Evolutionary conservation across 2,329 filamentous ascomycete species (phyloP), one percentile per base, ranked within the genome.

Genomic region (Paramyrothecium sp.): DNA sequence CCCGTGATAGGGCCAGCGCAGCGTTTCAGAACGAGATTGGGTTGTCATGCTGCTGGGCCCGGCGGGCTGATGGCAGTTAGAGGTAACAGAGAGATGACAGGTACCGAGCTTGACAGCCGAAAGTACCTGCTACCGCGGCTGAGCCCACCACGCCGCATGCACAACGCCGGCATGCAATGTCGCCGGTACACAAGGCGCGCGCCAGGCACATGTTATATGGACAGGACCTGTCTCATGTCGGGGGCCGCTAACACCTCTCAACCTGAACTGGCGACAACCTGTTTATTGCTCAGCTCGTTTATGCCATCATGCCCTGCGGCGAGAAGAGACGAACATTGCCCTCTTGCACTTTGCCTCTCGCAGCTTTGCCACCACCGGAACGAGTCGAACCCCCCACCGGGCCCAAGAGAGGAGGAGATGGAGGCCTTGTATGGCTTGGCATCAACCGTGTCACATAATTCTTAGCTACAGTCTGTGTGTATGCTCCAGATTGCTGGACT

Each of bases 21-120:
- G 59, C 65, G 67, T 69, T 69, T 69, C 67, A 67, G 63, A 53
- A 54, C 48, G 58, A 67, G 60, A 63, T 63, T 63, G 60, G 59
- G 58, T 60, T 61, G 59, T 60, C 60, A 63, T 66, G 64, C 63
- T 63, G 38, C n/a, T 19, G 38, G 38, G 38, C n/a, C 38, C 38
- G n/a, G 38, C 38, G 38, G 38, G 13, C 26, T 30, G 26, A 30
- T 30, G 13, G 13, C 33, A 8, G 38, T 44, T 19, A 19, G n/a
- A 16, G 38, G 38, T 44, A 7, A 44, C 38, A 44, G 38, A 44
- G 13, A 44, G 3, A 16, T 19, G 38, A 16, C n/a, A 30, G 26
- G 38, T 44, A 44, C 38, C 38, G 38, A 16, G 33, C 10, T 38
- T 16, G 8, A 16, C 10, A 8, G 33, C 33, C 16, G 33, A 8